These are phyloP conservation scores for Aspergillus fructus DNA, from an alignment of 2,329 filamentous ascomycete species.

Conservation along the genomic window DNA sequence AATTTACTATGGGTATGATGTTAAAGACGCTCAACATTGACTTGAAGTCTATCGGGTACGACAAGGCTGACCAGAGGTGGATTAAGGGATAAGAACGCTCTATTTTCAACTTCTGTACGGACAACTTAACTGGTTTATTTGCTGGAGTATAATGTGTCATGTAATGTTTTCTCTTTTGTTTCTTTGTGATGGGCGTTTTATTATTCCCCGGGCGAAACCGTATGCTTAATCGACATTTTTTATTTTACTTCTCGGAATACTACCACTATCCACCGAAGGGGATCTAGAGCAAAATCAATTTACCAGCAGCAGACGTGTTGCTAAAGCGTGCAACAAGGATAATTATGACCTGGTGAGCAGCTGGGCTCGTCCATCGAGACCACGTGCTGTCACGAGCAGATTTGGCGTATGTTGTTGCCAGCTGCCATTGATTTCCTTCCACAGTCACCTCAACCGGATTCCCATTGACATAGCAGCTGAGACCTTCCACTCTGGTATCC, in stretches of 20 bases:
- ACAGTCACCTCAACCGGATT: constrained; percentile 13
- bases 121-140: not conserved
- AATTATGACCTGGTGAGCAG: constrained; percentile 26
- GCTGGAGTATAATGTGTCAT: not conserved
- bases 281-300: constrained; percentile 24
- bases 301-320: constrained; percentile 15
- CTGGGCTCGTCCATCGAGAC: constrained; percentile 27
- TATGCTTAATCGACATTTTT: not conserved
- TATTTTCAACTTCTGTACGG: not conserved
- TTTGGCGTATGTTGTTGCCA: constrained; percentile 18
- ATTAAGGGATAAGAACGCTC: constrained; percentile 26
- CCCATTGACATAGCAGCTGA: constrained; percentile 26
- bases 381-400: constrained; percentile 26
- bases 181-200: no score
- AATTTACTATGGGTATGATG: constrained; percentile 71
- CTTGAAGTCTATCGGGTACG: constrained; percentile 62
- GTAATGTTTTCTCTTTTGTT: not conserved
- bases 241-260: not conserved
- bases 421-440: constrained; percentile 19
- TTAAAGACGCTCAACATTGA: constrained; percentile 65
- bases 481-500: constrained; percentile 11
- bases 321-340: constrained; percentile 18
- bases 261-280: not conserved
- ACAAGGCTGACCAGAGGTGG: constrained; percentile 59
- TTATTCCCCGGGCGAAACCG: not conserved